Evolutionary conservation across 2,329 filamentous ascomycete species (phyloP).

Genomic region (Ophiocordyceps australis): DNA sequence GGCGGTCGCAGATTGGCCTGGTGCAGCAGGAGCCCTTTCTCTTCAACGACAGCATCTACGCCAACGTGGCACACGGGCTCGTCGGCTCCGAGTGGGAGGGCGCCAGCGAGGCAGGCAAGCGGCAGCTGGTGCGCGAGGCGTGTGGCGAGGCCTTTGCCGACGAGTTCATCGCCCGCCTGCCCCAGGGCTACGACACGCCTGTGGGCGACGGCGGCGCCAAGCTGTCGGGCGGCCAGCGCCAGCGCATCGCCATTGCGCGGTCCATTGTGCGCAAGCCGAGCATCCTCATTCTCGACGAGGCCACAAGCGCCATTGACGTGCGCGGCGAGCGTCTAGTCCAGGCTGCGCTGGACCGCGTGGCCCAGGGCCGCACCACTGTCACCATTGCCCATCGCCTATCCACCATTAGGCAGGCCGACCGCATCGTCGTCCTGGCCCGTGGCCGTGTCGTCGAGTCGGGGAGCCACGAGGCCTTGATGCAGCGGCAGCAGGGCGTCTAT

Average conservation of each 20-base stretch:
- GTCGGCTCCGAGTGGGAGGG: conserved; percentile 32
- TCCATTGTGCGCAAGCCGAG: conserved; percentile 54
- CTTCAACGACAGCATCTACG: conserved; percentile 46
- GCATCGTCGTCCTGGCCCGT: conserved; percentile 58
- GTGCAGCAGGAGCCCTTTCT: conserved; percentile 53
- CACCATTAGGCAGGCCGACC: conserved; percentile 60
- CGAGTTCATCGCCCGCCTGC: conserved; percentile 48
- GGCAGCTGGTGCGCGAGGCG: conserved; percentile 40
- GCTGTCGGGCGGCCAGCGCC: conserved; percentile 71
- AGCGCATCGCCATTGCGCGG: conserved; percentile 61
- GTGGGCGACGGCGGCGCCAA: conserved; percentile 67
- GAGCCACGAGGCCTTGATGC: conserved; percentile 54
- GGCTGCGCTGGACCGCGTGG: conserved; percentile 41
- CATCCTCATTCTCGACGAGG: conserved; percentile 62
- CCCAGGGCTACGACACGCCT: conserved; percentile 42
- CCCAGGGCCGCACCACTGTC: conserved; percentile 47
- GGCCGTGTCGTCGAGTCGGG: conserved; percentile 58
- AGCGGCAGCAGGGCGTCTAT: conserved; percentile 43
- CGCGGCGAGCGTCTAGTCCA: conserved; percentile 43
- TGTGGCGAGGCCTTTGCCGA: conserved; percentile 51
- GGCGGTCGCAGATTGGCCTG: conserved; percentile 41
- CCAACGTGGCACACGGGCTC: conserved; percentile 43
- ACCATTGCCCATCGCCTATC: conserved; percentile 59
- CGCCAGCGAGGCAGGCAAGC: conserved; percentile 34
- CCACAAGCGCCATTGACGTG: conserved; percentile 47